These are phyloP conservation scores for Vigna angularis DNA, from an alignment of 306 rosid species.

Conservation along the genomic window DNA sequence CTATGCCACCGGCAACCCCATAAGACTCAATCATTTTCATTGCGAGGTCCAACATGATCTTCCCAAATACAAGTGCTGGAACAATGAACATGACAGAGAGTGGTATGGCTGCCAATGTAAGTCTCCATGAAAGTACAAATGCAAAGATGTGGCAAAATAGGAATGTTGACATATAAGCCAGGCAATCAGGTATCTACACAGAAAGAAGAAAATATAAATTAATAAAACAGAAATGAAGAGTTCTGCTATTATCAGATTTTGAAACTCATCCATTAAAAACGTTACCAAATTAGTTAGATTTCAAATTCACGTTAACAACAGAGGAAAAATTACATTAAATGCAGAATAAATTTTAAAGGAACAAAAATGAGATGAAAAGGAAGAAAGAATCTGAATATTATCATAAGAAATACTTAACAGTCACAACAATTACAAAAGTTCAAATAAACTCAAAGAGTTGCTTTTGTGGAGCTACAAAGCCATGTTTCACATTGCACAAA, in stretches of 20 bases:
- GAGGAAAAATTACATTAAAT: too few relatives aligned
- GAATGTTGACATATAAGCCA: conserved; percentile 86
- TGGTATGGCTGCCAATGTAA: conserved; percentile 81
- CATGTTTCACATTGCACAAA: too few relatives aligned
- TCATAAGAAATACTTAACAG: too few relatives aligned
- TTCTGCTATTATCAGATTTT: conserved; percentile 9
- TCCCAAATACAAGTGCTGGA: conserved; percentile 79
- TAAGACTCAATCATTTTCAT: conserved; percentile 92
- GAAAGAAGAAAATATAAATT: conserved; percentile 4
- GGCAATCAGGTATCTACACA: conserved; percentile 78
- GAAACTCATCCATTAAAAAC: background rate
- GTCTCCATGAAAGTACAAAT: conserved; percentile 78
- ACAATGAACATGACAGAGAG: conserved; percentile 82
- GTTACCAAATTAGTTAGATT: conserved; percentile 15
- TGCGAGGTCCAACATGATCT: conserved; percentile 70
- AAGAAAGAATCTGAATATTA: too few relatives aligned
- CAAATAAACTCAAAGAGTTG: too few relatives aligned
- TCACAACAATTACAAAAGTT: too few relatives aligned
- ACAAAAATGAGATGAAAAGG: too few relatives aligned
- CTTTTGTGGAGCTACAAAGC: too few relatives aligned
- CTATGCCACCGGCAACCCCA: conserved; percentile 86
- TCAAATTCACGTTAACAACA: background rate
- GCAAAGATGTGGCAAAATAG: conserved; percentile 90
- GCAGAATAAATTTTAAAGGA: too few relatives aligned
- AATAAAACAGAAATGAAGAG: conserved; percentile 26